Base-by-base conservation (phyloP, 345 rosid species). In the Populus davidiana region DNA sequence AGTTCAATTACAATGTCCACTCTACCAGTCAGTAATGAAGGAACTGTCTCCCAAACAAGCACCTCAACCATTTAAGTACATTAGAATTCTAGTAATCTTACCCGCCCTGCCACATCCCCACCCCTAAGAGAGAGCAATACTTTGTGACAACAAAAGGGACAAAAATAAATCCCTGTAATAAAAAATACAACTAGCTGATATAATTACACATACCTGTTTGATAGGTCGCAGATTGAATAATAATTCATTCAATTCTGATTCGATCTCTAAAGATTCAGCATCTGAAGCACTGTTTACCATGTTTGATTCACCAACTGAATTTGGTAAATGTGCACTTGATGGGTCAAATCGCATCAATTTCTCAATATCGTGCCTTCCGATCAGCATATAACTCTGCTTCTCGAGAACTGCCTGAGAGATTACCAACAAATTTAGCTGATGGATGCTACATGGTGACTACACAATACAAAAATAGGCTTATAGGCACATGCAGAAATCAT, bases 331-430 rank as follows among this genome's bases (percentile, higher is more conserved):
- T 11, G 87, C 86, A 82, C 97, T 92, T 21, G 94, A 90, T 1
- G 90, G 90, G 78, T 93, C 97, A 79, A 82, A 86, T 69, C 92
- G 95, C 97, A 96, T 92, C 90, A 96, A 84, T 86, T 86, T 96
- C 84, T 96, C 99, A 85, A 94, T 87, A 80, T 96, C 99, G 83
- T 96, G 93, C 87, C 99, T 89, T 81, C 97, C 99, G 75, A 96
- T 94, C 78, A 96, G 90, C 98, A 90, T 93, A 85, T 94, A 94
- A 85, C 98, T 96, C 80, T 88, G 97, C 88, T 94, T 96, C 88
- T 96, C 98, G 75, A 96, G 93, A 86, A 96, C 98, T 73, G 99
- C 98, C 99, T 96, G 92, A 79, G 81, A 84, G 77, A 81, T 75
- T 29, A 61, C 72, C 71, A 84, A 70, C 73, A 78, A 84, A 75